Base-by-base conservation (phyloP, 129 eudicot species). In the Silybum marianum region DNA sequence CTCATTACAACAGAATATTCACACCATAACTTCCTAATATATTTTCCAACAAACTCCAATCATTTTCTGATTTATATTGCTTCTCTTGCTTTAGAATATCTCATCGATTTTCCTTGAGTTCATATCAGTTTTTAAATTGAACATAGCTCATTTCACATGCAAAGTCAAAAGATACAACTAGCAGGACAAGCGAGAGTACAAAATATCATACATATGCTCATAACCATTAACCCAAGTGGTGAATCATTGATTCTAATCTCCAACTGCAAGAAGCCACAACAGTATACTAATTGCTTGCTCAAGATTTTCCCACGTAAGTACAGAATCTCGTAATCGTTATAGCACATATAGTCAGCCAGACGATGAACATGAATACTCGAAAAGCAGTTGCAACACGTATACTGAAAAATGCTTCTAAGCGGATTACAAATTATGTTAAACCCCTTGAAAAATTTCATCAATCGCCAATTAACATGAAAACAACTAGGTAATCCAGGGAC, bases 381-480 rank as follows among this genome's bases (percentile, higher is more conserved):
- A 75, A 36, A 8, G 69, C 12, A 75, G 28, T 16, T 54, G 25
- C 67, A 74, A 25, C 66, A 46, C 77, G 46, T 42, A 16, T n/a
- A 32, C 30, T 30, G 26, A 8, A 77, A n/a, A 46, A 44, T 14
- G 34, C 42, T 71, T 60, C 74, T 30, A n/a, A 9, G 13, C 46
- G 34, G 18, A 34, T 39, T 71, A 3, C 25, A 34, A 16, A 30
- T 34, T 5, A 30, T 69, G n/a, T 34, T 13, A 69, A 69, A 71
- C 60, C 77, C 83, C 72, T 34, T 9, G 2, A 78, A 66, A 67
- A 18, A 0, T 54, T 67, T 75, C 82, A 79, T 79, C 58, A 79
- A 51, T 70, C 9, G n/a, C 39, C 70, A 21, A 63, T 42, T 28
- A 39, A 78, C 82, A 78, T 68, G 67, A 34, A 58, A 58, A 38